Evolutionary conservation across 2,329 filamentous ascomycete species (phyloP).

Genomic region (Zymoseptoria tritici): DNA sequence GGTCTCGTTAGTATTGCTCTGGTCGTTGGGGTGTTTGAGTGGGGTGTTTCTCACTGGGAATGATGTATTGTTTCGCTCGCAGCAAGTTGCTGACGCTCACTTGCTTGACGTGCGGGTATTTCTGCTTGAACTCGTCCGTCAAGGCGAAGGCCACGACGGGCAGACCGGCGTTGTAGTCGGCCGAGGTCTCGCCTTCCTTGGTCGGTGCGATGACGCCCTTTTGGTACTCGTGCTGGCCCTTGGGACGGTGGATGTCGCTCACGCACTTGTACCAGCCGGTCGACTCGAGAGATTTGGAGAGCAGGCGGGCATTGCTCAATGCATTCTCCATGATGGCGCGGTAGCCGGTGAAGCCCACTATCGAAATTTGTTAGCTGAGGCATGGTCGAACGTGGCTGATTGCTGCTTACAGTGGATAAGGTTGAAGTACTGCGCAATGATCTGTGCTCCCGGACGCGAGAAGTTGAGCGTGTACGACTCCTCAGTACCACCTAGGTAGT

Average conservation of each 20-base stretch:
- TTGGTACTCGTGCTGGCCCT: conserved; percentile 38
- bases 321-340: conserved; percentile 59
- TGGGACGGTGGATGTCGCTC: conserved; percentile 55
- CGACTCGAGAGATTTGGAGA: conserved; percentile 56
- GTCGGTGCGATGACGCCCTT: conserved; percentile 38
- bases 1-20: neutral
- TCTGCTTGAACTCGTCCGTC: conserved; percentile 52
- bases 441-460: conserved; percentile 60
- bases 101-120: conserved; percentile 58
- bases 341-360: conserved; percentile 58
- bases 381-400: neutral
- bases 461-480: conserved; percentile 67
- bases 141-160: conserved; percentile 63
- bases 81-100: conserved; percentile 55
- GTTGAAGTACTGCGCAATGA: conserved; percentile 68
- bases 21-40: neutral
- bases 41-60: conserved; percentile 46
- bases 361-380: neutral
- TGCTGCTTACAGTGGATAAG: conserved; percentile 47
- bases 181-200: conserved; percentile 45
- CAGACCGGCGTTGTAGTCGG: conserved; percentile 56
- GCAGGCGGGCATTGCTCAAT: conserved; percentile 55
- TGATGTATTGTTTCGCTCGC: conserved; percentile 61
- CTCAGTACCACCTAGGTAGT: conserved; percentile 65
- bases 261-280: conserved; percentile 60